Evolutionary conservation across 169 alveolate species (phyloP).

Genomic region (Theileria parva): DNA sequence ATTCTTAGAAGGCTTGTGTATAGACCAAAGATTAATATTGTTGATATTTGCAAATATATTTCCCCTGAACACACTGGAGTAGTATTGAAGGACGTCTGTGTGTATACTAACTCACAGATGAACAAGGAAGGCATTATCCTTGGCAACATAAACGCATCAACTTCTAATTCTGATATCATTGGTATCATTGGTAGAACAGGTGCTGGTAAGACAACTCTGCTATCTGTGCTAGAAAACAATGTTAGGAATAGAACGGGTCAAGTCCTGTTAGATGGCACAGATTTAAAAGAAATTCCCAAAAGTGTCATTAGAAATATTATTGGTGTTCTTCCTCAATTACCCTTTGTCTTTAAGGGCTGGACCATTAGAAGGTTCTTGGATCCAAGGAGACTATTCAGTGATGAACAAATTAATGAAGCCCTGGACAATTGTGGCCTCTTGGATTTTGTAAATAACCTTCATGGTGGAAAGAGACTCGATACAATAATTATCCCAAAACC

Average conservation of each 20-base stretch:
- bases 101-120: no score
- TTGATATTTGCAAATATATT: not conserved
- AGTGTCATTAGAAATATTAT: slow-evolving; percentile 21
- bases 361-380: slow-evolving; percentile 62
- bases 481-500: slow-evolving; percentile 29
- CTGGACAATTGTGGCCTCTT: slow-evolving; percentile 54
- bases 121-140: no score
- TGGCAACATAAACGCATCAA: not conserved
- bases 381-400: slow-evolving; percentile 59
- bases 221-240: no score
- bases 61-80: not conserved
- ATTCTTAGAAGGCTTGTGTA: not conserved
- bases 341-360: slow-evolving; percentile 66
- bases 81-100: no score
- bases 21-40: not conserved
- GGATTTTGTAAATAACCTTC: slow-evolving; percentile 31
- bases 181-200: no score
- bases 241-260: no score
- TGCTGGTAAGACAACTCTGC: no score
- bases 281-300: not conserved
- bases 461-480: slow-evolving; percentile 35
- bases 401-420: slow-evolving; percentile 39
- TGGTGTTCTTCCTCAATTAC: slow-evolving; percentile 60
- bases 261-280: no score
- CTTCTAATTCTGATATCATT: no score